phyloP scores from a whole-genome alignment of 805 yeast genomes.

The Candida verbasci region DNA sequence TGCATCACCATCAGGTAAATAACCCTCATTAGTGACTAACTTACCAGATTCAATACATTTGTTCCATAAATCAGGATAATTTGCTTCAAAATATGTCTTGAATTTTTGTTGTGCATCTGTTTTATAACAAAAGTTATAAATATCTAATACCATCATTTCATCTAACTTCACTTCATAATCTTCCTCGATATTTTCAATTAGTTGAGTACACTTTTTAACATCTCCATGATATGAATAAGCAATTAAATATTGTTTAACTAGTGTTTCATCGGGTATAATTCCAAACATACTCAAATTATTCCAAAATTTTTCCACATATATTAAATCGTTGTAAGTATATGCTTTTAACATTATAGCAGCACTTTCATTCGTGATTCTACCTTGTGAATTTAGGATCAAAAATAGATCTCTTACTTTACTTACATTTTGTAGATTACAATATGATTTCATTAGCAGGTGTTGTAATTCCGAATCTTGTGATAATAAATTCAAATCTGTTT shows the following conservation, averaged over 20 bases:
- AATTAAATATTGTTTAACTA: slow-evolving; percentile 57
- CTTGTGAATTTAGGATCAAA: slow-evolving; percentile 51
- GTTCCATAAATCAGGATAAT: slow-evolving; percentile 27
- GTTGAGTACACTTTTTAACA: slow-evolving; percentile 50
- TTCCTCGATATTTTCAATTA: slow-evolving; percentile 41
- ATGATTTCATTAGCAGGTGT: slow-evolving; percentile 63
- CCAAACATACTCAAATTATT: slow-evolving; percentile 50
- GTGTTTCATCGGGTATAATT: slow-evolving; percentile 47
- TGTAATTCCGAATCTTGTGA: slow-evolving; percentile 54
- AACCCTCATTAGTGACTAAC: slow-evolving; percentile 24
- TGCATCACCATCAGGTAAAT: slow-evolving; percentile 25
- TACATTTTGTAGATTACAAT: slow-evolving; percentile 52
- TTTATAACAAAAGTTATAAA: slow-evolving; percentile 42
- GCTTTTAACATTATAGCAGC: slow-evolving; percentile 64
- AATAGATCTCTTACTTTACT: slow-evolving; percentile 57
- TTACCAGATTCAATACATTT: slow-evolving; percentile 17
- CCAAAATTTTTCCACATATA: slow-evolving; percentile 61
- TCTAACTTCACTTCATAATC: slow-evolving; percentile 44
- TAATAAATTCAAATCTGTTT: slow-evolving; percentile 51
- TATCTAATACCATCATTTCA: slow-evolving; percentile 40
- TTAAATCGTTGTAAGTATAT: slow-evolving; percentile 49
- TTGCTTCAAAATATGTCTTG: slow-evolving; percentile 28
- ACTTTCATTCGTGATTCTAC: slow-evolving; percentile 58
- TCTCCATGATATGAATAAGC: slow-evolving; percentile 69
- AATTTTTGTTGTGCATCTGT: slow-evolving; percentile 25